Percentiles rank a stretch among this genome's conserved stretches.
These are phyloP conservation scores for Albifimbria verrucaria DNA, from an alignment of 2,329 filamentous ascomycete species.

Conservation along the genomic window DNA sequence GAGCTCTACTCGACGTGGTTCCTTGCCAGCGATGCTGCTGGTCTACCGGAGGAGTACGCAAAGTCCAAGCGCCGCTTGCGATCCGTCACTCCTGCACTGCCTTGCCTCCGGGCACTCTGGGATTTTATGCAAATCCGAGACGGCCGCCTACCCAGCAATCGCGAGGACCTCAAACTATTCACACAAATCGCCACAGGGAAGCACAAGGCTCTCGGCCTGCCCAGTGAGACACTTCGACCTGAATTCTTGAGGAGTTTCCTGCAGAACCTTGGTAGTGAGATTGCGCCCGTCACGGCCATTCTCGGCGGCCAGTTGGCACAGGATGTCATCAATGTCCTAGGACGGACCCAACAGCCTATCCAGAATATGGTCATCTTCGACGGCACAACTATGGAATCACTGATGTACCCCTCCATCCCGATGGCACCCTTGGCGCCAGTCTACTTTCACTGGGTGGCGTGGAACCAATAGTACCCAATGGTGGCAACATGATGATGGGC, in stretches of 20 bases:
- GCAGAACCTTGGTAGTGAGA: slow-evolving; percentile 78
- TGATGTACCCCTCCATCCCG: slow-evolving; percentile 81
- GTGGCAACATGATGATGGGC: slow-evolving; percentile 18
- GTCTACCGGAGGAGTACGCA: slow-evolving; percentile 64
- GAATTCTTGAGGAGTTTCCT: slow-evolving; percentile 81
- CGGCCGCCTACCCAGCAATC: slow-evolving; percentile 52
- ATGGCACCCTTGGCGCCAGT: slow-evolving; percentile 49
- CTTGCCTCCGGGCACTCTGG: slow-evolving; percentile 87
- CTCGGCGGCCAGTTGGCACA: slow-evolving; percentile 89
- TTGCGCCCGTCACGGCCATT: slow-evolving; percentile 84
- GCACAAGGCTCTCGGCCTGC: slow-evolving; percentile 70
- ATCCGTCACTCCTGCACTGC: slow-evolving; percentile 78
- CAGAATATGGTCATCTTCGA: slow-evolving; percentile 95
- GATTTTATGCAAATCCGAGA: slow-evolving; percentile 62
- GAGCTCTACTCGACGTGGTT: slow-evolving; percentile 87
- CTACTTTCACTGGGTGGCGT: slow-evolving; percentile 34
- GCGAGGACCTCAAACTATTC: slow-evolving; percentile 70
- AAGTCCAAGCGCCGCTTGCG: slow-evolving; percentile 66
- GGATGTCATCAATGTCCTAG: slow-evolving; percentile 95
- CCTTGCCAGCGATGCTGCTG: slow-evolving; percentile 74
- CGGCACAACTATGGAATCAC: slow-evolving; percentile 73
- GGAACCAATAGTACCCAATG: slow-evolving; percentile 17
- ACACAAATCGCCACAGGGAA: slow-evolving; percentile 74
- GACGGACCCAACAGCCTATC: slow-evolving; percentile 86
- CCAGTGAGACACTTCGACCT: slow-evolving; percentile 62